Base-by-base conservation (phyloP, 352 stramenopile genomes). In the Globisporangium cylindrosporum region DNA sequence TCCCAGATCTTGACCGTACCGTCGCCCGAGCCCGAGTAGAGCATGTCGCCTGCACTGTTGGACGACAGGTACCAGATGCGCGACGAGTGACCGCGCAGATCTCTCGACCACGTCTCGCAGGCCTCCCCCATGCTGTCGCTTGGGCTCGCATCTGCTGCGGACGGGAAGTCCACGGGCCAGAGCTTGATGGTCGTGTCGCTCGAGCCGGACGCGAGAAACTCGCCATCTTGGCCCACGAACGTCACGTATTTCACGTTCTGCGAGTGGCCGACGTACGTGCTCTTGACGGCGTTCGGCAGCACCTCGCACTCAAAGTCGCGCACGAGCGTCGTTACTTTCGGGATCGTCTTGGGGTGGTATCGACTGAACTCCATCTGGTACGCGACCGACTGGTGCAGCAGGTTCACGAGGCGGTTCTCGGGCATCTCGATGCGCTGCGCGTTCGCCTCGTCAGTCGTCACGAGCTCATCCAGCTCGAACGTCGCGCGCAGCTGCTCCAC, bases 281-380 rank as follows among this genome's bases (percentile, higher is more conserved):
- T 86, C 75, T 95, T 95, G 56, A 95, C 88, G 7, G 81, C 82
- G 64, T 95, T 94, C 10, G 89, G 89, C 34, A 97, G 73, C 38
- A 95, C 88, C 24, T 95, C 85, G 66, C 89, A 93, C 70, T 95
- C 86, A 73, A 94, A 97, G 66, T 97, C 89, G 15, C 82, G 80
- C 43, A 94, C 72, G 57, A 97, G 71, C 43, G 88, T 94, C 65
- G 83, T 82, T 25, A 97, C 88, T 46, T 93, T 94, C 29, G 89
- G 89, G 43, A 95, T 84, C 2, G 86, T 94, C 65, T 94, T 93
- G 1, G 86, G 88, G 53, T 94, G 86, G 57, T 94, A 95, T 46
- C 85, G 81, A 80, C 84, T 93, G 62, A 97, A 97, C 62, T 97
- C 89, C 85, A 95, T 94, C 66, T 97, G 89, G 71, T 97, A 97